Evolutionary conservation across 768 basidiomycete species (phyloP), one percentile per base, ranked within the genome.

Genomic region (Rhodosporidiobolus sp.): DNA sequence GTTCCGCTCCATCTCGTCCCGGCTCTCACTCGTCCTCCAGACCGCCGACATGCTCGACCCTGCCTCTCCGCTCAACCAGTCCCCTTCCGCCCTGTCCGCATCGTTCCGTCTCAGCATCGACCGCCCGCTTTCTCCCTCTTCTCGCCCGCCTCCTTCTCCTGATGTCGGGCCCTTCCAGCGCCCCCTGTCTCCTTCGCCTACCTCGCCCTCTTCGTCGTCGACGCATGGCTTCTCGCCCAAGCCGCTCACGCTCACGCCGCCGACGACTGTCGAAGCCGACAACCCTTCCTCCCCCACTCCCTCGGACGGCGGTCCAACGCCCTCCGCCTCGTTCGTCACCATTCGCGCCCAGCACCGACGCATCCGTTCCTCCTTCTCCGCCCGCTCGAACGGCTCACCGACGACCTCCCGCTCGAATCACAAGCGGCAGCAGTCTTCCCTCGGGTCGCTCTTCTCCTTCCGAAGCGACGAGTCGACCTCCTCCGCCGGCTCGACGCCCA

Each of bases 191-290:
- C 3, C 8, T 5, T 35, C 57, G 2, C 22, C 45, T 48, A n/a
- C 69, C 12, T 17, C 57, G 7, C 49, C 49, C 32, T 52, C 49
- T 19, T 26, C 45, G 22, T 7, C 45, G 2, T 4, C 32, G 9
- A 12, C 12, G 20, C 50, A 28, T 10, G 34, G 59, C 34, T 69
- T 73, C 55, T 28, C 34, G 17, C 72, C 72, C 2, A 65, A 59
- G n/a, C 35, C 55, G 0, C 48, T 69, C 38, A 50, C 58, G 3
- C 67, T 73, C 59, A 69, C 72, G 8, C 72, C 64, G 32, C 72
- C 72, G 32, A 35, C 65, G 28, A 46, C 64, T 24, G 67, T 63
- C 38, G 72, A 69, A 3, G 11, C 35, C 32, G 19, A 12, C 50
- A 1, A 45, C 28, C 26, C 17, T 3, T 1, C 3, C 14, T 49